Evolutionary conservation across 1,139 yeast species (phyloP).

Genomic region (Geotrichum phurueaensis): DNA sequence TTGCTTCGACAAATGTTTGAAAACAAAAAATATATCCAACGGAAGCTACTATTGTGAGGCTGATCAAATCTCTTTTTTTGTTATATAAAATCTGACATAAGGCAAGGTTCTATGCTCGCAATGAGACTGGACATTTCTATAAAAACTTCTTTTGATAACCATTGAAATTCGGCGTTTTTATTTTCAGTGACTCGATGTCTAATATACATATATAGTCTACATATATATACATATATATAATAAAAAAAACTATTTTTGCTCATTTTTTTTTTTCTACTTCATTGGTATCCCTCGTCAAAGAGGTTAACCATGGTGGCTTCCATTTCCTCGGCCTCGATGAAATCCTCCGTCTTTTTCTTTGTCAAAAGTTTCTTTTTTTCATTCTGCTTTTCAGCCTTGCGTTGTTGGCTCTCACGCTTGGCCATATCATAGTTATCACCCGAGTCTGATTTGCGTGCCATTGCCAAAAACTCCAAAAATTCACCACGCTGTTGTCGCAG

Average conservation of each 20-base stretch:
- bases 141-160: not conserved
- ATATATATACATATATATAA: not conserved
- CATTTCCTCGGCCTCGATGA: constrained; percentile 17
- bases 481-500: constrained; percentile 71
- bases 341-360: constrained; percentile 13
- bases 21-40: not conserved
- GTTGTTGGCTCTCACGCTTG: constrained; percentile 13
- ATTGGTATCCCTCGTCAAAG: constrained; percentile 16
- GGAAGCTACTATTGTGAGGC: not conserved
- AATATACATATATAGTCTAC: not conserved
- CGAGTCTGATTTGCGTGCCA: constrained; percentile 25
- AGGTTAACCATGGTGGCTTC: constrained; percentile 18
- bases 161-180: not conserved
- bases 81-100: not conserved
- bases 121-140: not conserved
- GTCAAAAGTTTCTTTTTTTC: constrained; percentile 14
- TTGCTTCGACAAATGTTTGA: not conserved
- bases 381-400: constrained; percentile 13
- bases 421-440: constrained; percentile 15
- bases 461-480: constrained; percentile 55
- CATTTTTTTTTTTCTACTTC: not conserved
- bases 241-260: not conserved
- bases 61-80: not conserved
- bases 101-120: not conserved
- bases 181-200: not conserved